Base-by-base conservation (phyloP, 2,329 filamentous ascomycete genomes). In the Trichoderma sp. region DNA sequence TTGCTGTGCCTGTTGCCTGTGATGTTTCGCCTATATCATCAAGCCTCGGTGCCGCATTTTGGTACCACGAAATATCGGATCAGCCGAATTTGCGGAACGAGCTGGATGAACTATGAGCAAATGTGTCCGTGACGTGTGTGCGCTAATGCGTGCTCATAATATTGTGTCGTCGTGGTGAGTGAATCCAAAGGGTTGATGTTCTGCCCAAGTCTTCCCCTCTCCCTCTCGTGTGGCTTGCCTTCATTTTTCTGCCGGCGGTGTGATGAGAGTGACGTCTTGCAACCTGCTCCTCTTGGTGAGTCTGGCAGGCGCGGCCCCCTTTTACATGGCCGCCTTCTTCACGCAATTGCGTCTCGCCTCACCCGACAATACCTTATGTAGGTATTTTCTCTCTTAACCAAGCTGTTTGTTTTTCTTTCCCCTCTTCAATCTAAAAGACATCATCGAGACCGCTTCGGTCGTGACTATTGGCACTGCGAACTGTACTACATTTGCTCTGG, bases 231-330 rank as follows among this genome's bases (percentile, higher is more conserved):
- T 6, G 52, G 17, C n/a, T 10, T 41, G 21, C 14, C 41, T 21
- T 19, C 30, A 41, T 60, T 48, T 60, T 60, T 50, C 43, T 50
- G 45, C 45, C 26, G 57, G 45, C 45, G 44, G 57, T 48, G 57
- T 60, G 45, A 24, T 60, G 57, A 24, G 1, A n/a, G 43, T 56
- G 52, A 43, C 52, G 52, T 56, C 34, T 52, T 30, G 28, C 9
- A 28, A 26, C 14, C 17, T 55, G 30, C 17, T 17, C 52, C 21
- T 30, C 28, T 1, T 30, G 28, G 28, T 41, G 19, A 55, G 17
- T 41, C n/a, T 44, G 21, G 52, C 39, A 28, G 15, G 21, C 21
- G 30, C 19, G 34, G 30, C 19, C 39, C 43, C 12, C 15, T 43
- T 44, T 44, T 14, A 39, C 21, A 5, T 24, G 21, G n/a, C 39